Evolutionary conservation across 1,284 basidiomycete species (phyloP), one percentile per base, ranked within the genome.

Genomic region (Ceratobasidium sp.): DNA sequence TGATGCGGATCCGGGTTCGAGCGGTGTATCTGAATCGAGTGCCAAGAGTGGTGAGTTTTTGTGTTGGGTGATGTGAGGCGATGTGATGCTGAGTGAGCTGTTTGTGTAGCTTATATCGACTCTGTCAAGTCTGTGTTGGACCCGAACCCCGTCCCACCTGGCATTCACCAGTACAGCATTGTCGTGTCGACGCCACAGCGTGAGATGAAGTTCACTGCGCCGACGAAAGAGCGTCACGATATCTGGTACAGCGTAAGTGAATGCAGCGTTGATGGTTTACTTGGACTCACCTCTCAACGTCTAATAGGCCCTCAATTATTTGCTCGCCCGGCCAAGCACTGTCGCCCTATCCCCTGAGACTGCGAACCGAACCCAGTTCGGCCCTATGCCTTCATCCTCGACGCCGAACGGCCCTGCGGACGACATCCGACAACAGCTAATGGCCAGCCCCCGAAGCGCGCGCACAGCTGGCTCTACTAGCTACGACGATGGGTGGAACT

Each of bases 161-260:
- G 96, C 50, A 83, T 99, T 76, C 91, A 94, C 82, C 91, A 93
- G 79, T 94, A 98, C 82, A 97, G 94, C 77, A 92, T 99, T 57
- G 86, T 99, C 43, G 91, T 99, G 73, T 91, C 93, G 28, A 98
- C 96, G 0, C 92, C 94, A 4, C 91, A 95, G 75, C 87, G 97
- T 73, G 98, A 99, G 82, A 96, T 99, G 88, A 98, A 98, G 85
- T 91, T 99, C 79, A 99, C 96, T 16, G 96, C 96, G 2, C 91
- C 93, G 0, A 95, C 91, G 21, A 93, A 93, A 80, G 97, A 98
- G 78, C 87, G 96, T 62, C 98, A 99, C 81, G 96, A 98, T 76
- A 93, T 98, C 72, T 99, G 98, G 98, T 85, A 95, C 72, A 93
- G 91, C 80, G 94, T 93, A 79, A 76, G 88, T 82, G 16, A 26